These are phyloP conservation scores for Fusarium chaquense DNA, from an alignment of 2,329 filamentous ascomycete species.

Conservation along the genomic window DNA sequence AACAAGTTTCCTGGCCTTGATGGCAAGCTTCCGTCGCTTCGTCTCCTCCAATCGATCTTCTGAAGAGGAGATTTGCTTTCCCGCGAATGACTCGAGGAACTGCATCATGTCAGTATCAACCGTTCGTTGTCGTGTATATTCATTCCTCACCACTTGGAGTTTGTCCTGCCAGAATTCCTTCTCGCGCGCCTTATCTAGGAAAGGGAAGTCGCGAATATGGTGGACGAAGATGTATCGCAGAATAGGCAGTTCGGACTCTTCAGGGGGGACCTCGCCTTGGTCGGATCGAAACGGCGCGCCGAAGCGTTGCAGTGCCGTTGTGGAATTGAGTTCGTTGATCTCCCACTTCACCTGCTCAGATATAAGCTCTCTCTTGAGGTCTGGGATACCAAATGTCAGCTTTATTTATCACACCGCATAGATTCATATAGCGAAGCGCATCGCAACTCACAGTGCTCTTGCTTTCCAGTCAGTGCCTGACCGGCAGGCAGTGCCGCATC, in stretches of 20 bases:
- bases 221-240: slow-evolving; percentile 97
- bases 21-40: slow-evolving; percentile 89
- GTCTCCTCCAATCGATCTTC: slow-evolving; percentile 97
- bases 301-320: slow-evolving; percentile 93
- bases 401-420: background rate
- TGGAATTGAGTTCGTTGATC: slow-evolving; percentile 92
- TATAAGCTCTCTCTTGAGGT: slow-evolving; percentile 95
- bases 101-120: slow-evolving; percentile 52
- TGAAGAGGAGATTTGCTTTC: slow-evolving; percentile 95
- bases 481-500: slow-evolving; percentile 55
- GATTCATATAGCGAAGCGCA: background rate
- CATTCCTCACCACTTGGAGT: slow-evolving; percentile 81
- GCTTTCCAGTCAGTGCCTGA: slow-evolving; percentile 84
- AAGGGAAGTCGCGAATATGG: slow-evolving; percentile 97
- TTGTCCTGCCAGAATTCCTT: slow-evolving; percentile 99
- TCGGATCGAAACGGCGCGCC: slow-evolving; percentile 95
- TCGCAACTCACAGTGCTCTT: slow-evolving; percentile 86
- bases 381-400: slow-evolving; percentile 52
- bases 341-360: slow-evolving; percentile 90
- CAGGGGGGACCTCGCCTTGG: slow-evolving; percentile 89
- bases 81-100: slow-evolving; percentile 98
- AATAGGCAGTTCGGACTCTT: slow-evolving; percentile 94
- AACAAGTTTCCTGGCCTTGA: slow-evolving; percentile 94
- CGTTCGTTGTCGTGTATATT: background rate
- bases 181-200: slow-evolving; percentile 94